These are phyloP conservation scores for Dryas octopetala DNA, from an alignment of 306 rosid genomes.

Conservation along the genomic window DNA sequence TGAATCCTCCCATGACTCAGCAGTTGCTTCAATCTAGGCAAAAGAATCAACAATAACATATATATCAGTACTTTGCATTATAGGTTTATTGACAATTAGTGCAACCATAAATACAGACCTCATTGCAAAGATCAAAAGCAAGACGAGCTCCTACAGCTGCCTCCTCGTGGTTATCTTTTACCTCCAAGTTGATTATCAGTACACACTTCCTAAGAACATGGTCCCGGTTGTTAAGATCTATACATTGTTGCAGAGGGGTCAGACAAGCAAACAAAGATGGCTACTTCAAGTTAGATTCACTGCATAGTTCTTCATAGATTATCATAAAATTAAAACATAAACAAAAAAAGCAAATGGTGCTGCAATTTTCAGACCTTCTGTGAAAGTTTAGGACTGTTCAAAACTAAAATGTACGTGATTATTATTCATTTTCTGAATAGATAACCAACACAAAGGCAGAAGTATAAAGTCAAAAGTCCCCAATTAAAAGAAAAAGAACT, in stretches of 20 bases:
- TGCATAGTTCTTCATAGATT: not conserved
- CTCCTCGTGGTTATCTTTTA: constrained; percentile 96
- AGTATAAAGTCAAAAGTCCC: not conserved
- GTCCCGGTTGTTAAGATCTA: constrained; percentile 83
- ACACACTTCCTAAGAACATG: constrained; percentile 68
- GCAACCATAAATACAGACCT: constrained; percentile 45
- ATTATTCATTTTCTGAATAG: not conserved
- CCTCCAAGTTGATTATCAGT: constrained; percentile 87
- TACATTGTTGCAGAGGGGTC: constrained; percentile 24
- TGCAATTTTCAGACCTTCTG: not conserved
- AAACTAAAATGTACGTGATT: not conserved
- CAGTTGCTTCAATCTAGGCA: constrained; percentile 55
- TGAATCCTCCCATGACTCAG: constrained; percentile 91
- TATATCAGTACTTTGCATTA: not conserved
- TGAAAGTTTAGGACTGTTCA: not conserved
- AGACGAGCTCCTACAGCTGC: constrained; percentile 88
- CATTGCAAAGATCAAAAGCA: constrained; percentile 73
- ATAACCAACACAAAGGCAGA: not conserved
- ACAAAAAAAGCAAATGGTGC: not conserved
- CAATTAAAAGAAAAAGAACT: not conserved
- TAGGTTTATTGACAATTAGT: not conserved
- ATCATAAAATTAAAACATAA: not conserved
- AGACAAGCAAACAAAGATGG: constrained; percentile 4
- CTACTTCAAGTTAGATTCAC: not conserved
- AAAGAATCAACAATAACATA: constrained; percentile 17